Evolutionary conservation across 139 green algal species (phyloP), one percentile per base, ranked within the genome.

Genomic region (Chlorella sp.): DNA sequence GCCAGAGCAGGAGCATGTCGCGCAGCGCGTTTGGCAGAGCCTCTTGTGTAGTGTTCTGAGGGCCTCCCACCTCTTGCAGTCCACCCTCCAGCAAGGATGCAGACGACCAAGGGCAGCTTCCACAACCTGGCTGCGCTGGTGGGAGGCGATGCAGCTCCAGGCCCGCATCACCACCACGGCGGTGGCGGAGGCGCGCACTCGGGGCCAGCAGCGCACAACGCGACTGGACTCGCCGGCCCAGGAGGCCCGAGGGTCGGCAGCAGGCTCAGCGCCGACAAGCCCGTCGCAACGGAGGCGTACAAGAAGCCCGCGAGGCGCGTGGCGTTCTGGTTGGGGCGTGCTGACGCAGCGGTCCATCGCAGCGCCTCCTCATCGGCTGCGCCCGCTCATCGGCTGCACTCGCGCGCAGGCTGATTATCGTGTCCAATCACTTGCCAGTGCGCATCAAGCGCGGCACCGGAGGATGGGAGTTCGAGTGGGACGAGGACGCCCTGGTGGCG

Each of bases 391-490:
- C 61, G 22, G 3, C 3, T 27, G 29, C 61, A 3, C 34, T 34
- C 27, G n/a, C 27, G 27, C 34, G 78, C 86, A 94, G 94, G 73
- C 62, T 97, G 5, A 91, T 97, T 24, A 87, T 98, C 55, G 94
- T 98, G 2, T 87, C 87, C 31, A 97, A 97, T 80, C 88, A 97
- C 69, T 83, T 98, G 32, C 94, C 94, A 3, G 69, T 98, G 35
- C 80, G 83, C 0, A 78, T 83, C 0, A 90, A 85, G 64, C 75
- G 73, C 1, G 72, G 29, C 4, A 72, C 71, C 3, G 73, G 36
- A 22, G 82, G 73, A 0, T 98, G 91, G 91, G 82, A 85, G 49
- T 98, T 99, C 74, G 90, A 95, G 68, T 94, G 88, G 88, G 92
- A 99, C 77, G 88, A 97, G 68, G 95, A 99, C 76, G 91, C 95